Evolutionary conservation across 345 rosid genomes (phyloP).

Genomic region (Citrus medica): DNA sequence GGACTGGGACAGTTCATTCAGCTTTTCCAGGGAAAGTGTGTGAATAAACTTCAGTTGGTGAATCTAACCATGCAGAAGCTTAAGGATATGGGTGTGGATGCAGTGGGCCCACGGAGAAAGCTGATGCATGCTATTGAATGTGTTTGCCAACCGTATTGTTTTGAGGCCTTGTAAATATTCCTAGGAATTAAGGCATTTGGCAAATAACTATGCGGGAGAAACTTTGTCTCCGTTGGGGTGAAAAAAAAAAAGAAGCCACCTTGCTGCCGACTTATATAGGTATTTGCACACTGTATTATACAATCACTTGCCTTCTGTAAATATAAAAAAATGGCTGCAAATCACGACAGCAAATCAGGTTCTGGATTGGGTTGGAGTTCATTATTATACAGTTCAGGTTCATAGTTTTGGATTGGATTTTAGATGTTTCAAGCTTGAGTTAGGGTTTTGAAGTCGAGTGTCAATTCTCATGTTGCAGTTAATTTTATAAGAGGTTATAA

Average conservation of each 20-base stretch:
- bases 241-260: neutral
- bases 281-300: neutral
- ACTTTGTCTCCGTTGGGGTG: neutral
- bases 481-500: neutral
- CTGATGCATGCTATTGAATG: constrained; percentile 91
- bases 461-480: neutral
- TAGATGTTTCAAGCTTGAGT: too few species aligned
- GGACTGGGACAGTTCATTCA: constrained; percentile 78
- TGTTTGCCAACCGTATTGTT: constrained; percentile 63
- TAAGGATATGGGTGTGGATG: constrained; percentile 91
- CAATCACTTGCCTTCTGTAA: neutral
- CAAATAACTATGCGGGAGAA: neutral
- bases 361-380: neutral
- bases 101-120: constrained; percentile 93
- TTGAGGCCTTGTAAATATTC: constrained; percentile 25
- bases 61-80: constrained; percentile 89
- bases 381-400: too few species aligned
- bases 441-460: neutral
- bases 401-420: neutral
- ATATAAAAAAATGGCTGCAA: neutral
- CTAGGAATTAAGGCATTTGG: neutral
- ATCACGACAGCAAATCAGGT: neutral
- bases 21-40: constrained; percentile 53
- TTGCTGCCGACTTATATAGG: neutral
- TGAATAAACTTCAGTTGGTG: constrained; percentile 70